Base-by-base conservation (phyloP, 495 filamentous ascomycete species). In the Aspergillus campestris region DNA sequence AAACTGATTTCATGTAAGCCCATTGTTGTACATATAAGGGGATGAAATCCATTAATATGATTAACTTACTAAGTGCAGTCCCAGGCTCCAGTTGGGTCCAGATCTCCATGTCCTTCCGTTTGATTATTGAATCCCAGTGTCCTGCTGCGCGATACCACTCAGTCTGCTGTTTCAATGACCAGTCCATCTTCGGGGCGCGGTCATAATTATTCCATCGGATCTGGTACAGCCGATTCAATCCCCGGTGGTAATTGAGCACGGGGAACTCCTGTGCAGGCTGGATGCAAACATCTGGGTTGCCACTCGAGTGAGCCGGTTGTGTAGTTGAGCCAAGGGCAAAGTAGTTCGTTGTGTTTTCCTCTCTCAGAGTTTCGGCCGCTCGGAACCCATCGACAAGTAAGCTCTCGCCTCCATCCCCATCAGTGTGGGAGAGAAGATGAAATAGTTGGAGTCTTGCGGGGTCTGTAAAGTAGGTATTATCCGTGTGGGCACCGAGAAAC, bases 131-230 rank as follows among this genome's bases (percentile, higher is more conserved):
- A 44, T 83, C 70, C 69, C 78, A 94, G 45, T 70, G 70, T 12
- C 69, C 63, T 14, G 87, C 87, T 2, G 89, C 91, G 31, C 67
- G 59, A 59, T 95, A 96, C 85, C 90, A 97, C 2, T 57, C 47
- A 5, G 71, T 58, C 40, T 76, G 67, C 12, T 66, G 51, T 8
- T 53, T 34, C 15, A 53, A 7, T 5, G 38, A 40, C 70, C 67
- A 77, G 42, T 73, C 53, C 44, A 46, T 59, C 47, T 69, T 68
- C 3, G 75, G 68, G 2, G 83, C 85, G 27, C 91, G 71, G 63
- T 96, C 91, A 48, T 86, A 84, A 43, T 89, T 88, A 56, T 97
- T 97, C 91, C 91, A 97, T 42, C 91, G 74, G 5, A 96, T 71
- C 48, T 87, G 82, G 33, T 78, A 62, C 38, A 91, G 55, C 27